Percentiles rank a stretch among this genome's conserved stretches.
These are phyloP conservation scores for Cenchrus americanus DNA, from an alignment of 176 grass and related monocot genomes.

Conservation along the genomic window DNA sequence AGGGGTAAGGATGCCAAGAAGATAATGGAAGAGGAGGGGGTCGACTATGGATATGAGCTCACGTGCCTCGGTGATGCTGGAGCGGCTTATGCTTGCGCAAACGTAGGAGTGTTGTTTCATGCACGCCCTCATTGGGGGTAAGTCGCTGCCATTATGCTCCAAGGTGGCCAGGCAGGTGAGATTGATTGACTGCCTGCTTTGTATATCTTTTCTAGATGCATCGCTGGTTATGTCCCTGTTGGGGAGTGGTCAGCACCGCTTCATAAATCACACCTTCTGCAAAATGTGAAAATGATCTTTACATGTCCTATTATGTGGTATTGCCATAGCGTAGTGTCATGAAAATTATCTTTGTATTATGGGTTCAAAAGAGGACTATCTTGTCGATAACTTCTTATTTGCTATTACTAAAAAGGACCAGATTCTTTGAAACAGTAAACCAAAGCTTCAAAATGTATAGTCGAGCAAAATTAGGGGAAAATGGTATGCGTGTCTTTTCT, in stretches of 20 bases:
- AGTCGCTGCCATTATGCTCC: slow-evolving; percentile 56
- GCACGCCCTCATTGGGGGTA: slow-evolving; percentile 60
- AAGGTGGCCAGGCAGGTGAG: slow-evolving; percentile 84
- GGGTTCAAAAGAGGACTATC: background rate
- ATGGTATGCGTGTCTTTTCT: background rate
- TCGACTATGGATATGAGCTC: slow-evolving; percentile 66
- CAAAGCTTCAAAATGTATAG: background rate
- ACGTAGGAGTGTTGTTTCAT: slow-evolving; percentile 91
- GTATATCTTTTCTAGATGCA: background rate
- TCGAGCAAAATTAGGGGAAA: background rate
- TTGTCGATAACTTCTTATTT: background rate
- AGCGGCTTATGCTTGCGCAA: slow-evolving; percentile 86
- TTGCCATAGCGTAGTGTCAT: background rate
- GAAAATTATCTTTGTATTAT: background rate
- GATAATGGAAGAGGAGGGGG: slow-evolving; percentile 52
- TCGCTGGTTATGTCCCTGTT: background rate
- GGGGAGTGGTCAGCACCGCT: background rate
- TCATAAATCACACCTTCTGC: background rate
- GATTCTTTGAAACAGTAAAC: background rate
- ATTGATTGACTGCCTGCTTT: background rate
- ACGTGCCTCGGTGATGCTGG: slow-evolving; percentile 63
- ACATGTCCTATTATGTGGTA: no score
- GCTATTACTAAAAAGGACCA: background rate
- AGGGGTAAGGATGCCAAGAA: slow-evolving; percentile 51
- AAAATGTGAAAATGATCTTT: background rate